These are phyloP conservation scores for Heterococcus sp. DNA, from an alignment of 108 stramenopile genomes.

Conservation along the genomic window DNA sequence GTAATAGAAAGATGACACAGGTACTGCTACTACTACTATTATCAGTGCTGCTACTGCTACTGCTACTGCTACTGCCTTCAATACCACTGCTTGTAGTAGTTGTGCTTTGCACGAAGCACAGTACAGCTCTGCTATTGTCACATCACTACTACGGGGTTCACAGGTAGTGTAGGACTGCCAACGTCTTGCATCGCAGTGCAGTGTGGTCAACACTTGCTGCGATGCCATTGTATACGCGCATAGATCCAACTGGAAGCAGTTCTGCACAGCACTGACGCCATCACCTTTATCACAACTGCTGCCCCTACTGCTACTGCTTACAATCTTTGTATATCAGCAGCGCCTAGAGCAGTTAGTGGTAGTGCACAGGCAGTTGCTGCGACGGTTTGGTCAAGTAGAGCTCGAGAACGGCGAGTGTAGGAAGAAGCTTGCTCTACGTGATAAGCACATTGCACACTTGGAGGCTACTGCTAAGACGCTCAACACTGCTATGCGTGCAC, in stretches of 20 bases:
- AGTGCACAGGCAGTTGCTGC: slow-evolving; percentile 11
- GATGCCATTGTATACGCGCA: no score
- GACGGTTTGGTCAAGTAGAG: slow-evolving; percentile 11
- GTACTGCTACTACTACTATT: no score
- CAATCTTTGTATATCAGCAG: not conserved
- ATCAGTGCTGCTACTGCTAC: no score
- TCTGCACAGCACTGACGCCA: no score
- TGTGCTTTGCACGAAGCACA: no score
- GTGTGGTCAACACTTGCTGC: no score
- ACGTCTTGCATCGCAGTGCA: no score
- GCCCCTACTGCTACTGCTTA: not conserved
- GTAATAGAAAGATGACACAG: not conserved
- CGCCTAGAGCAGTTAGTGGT: slow-evolving; percentile 16
- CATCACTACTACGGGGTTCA: no score
- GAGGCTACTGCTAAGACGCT: not conserved
- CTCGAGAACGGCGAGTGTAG: slow-evolving; percentile 4
- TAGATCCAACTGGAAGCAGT: no score
- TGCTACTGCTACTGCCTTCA: not conserved
- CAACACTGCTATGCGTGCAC: not conserved
- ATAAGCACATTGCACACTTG: not conserved
- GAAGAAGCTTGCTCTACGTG: slow-evolving; percentile 5
- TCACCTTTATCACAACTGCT: no score
- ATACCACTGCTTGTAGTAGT: not conserved
- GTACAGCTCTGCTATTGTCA: no score
- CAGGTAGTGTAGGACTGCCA: no score